phyloP scores from a whole-genome alignment of 805 yeast genomes.

The Kodamaea nitidulidarum region DNA sequence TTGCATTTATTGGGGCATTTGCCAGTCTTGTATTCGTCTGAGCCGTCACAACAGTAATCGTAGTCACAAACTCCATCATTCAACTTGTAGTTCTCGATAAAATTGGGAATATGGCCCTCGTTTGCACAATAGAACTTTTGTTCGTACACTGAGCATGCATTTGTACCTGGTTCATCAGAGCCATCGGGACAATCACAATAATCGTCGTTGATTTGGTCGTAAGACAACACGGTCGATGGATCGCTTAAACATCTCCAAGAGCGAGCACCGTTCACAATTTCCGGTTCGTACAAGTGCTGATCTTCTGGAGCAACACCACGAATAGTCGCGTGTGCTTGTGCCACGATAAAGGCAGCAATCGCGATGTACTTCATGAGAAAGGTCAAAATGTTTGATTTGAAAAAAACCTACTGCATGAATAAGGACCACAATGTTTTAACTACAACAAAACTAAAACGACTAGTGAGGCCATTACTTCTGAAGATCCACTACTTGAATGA shows the following conservation, averaged over 20 bases:
- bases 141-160: constrained; percentile 57
- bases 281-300: constrained; percentile 48
- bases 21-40: constrained; percentile 62
- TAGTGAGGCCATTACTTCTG: constrained; percentile 34
- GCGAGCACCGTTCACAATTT: constrained; percentile 26
- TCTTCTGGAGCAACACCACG: constrained; percentile 16
- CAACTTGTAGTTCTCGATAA: constrained; percentile 63
- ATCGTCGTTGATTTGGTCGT: constrained; percentile 74
- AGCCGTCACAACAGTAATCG: constrained; percentile 87
- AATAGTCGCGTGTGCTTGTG: constrained; percentile 1
- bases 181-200: constrained; percentile 98
- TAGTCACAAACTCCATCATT: constrained; percentile 93
- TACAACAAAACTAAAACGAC: constrained; percentile 27
- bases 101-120: constrained; percentile 59
- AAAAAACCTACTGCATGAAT: neutral
- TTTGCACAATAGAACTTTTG: constrained; percentile 70
- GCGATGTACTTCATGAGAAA: neutral
- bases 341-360: neutral
- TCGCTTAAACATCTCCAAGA: constrained; percentile 67
- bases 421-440: constrained; percentile 2
- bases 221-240: constrained; percentile 59
- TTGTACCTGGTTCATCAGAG: constrained; percentile 93
- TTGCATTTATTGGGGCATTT: constrained; percentile 55
- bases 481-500: constrained; percentile 34
- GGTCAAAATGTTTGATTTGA: neutral